A percentile compares a stretch with the other conserved stretches of the same genome.
Conservation (phyloP, 1,284 basidiomycete species). For the Puccinia brachypodii region DNA sequence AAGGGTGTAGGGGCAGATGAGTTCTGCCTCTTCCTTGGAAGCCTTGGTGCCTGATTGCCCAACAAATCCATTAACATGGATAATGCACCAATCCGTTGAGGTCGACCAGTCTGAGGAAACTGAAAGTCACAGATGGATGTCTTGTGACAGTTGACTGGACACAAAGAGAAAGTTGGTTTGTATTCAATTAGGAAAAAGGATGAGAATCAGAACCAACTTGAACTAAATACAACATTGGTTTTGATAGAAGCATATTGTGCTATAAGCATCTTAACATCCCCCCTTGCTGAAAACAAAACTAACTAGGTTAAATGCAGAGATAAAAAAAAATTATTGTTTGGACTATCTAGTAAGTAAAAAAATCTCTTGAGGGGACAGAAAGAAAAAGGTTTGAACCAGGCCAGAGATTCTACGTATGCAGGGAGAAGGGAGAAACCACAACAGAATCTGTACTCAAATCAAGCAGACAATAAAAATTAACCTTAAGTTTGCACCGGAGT, state of each 20-base stretch:
- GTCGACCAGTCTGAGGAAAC: not conserved
- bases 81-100: too few relatives aligned
- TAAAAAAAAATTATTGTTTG: not conserved
- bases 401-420: not conserved
- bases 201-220: not conserved
- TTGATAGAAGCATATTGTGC: not conserved
- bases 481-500: not conserved
- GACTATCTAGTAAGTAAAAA: not conserved
- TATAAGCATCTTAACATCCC: not conserved
- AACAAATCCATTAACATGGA: too few relatives aligned
- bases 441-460: constrained; percentile 1
- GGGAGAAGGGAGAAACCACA: not conserved
- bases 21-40: too few relatives aligned
- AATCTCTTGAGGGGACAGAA: not conserved
- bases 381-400: not conserved
- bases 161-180: not conserved
- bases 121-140: not conserved
- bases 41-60: too few relatives aligned
- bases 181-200: not conserved
- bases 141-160: not conserved
- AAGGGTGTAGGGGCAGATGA: too few relatives aligned
- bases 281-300: too few relatives aligned
- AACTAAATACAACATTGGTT: not conserved
- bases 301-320: not conserved
- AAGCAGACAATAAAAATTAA: not conserved